phyloP scores from a whole-genome alignment of 2,329 filamentous ascomycete species.

The Colletotrichum chrysophilum region DNA sequence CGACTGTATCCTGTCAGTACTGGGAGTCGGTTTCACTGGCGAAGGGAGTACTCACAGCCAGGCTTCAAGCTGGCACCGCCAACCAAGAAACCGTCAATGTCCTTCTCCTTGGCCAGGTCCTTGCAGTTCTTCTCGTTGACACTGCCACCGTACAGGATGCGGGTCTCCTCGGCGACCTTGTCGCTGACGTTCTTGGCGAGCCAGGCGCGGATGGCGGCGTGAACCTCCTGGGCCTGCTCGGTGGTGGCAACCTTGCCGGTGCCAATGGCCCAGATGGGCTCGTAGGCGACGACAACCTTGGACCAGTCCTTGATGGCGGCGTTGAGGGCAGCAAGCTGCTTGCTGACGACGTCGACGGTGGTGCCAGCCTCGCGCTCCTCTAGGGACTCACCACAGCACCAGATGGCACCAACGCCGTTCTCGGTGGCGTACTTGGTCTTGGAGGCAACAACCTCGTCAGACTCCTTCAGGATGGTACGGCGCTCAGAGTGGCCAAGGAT shows the following conservation, averaged over 20 bases:
- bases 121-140: conserved; percentile 98
- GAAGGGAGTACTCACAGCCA: conserved; percentile 67
- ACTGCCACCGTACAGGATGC: conserved; percentile 95
- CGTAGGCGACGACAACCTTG: conserved; percentile 96
- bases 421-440: conserved; percentile 96
- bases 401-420: conserved; percentile 86
- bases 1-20: conserved; percentile 41
- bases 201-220: conserved; percentile 91
- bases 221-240: conserved; percentile 91
- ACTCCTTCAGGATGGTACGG: conserved; percentile 86
- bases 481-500: conserved; percentile 96
- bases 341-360: conserved; percentile 85
- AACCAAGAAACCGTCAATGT: conserved; percentile 98
- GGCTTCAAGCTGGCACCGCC: conserved; percentile 97
- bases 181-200: conserved; percentile 78
- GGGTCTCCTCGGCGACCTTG: conserved; percentile 80
- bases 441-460: conserved; percentile 82
- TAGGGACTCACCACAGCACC: conserved; percentile 96
- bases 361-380: conserved; percentile 87
- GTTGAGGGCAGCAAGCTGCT: conserved; percentile 85
- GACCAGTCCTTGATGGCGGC: conserved; percentile 82
- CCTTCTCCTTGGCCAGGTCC: conserved; percentile 87
- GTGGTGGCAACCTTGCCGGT: conserved; percentile 93
- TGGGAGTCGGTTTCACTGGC: not conserved
- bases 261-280: conserved; percentile 96